Conservation (phyloP, 768 basidiomycete genomes). For the Lactarius sp. region DNA sequence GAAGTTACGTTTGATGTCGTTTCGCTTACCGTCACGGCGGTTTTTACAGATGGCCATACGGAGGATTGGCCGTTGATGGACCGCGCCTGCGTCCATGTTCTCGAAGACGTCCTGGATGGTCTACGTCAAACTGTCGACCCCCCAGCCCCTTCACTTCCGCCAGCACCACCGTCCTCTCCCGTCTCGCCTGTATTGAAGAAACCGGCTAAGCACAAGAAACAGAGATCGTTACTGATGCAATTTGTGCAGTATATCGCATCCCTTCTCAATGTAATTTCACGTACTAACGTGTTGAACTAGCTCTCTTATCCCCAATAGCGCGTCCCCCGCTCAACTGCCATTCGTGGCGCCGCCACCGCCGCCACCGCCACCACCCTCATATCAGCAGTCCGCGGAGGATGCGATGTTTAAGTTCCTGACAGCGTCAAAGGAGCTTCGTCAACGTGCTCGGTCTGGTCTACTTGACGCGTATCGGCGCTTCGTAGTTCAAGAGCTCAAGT, state of each 20-base stretch:
- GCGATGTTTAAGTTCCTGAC: conserved; percentile 18
- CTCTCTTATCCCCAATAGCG: conserved; percentile 18
- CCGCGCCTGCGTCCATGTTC: conserved; percentile 38
- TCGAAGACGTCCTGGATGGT: conserved; percentile 49
- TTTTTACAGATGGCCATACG: conserved; percentile 52
- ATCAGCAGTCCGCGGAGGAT: conserved; percentile 17
- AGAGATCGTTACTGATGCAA: conserved; percentile 65
- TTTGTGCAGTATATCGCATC: conserved; percentile 50
- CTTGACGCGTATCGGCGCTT: conserved; percentile 63
- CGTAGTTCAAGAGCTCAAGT: conserved; percentile 49
- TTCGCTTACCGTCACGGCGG: conserved; percentile 42
- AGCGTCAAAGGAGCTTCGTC: conserved; percentile 43
- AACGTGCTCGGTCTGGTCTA: conserved; percentile 60
- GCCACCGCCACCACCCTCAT: conserved; percentile 18
- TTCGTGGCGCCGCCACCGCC: conserved; percentile 25
- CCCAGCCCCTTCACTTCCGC: conserved; percentile 33
- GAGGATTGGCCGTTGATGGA: conserved; percentile 46
- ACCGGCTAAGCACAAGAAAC: conserved; percentile 55
- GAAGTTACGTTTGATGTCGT: conserved; percentile 61
- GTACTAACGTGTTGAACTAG: conserved; percentile 18
- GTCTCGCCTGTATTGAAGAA: conserved; percentile 33
- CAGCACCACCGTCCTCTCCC: conserved; percentile 17
- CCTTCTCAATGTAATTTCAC: neutral
- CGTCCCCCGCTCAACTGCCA: conserved; percentile 2
- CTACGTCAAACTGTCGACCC: conserved; percentile 45